phyloP scores from a whole-genome alignment of 768 basidiomycete genomes.

The Cubamyces sp. region DNA sequence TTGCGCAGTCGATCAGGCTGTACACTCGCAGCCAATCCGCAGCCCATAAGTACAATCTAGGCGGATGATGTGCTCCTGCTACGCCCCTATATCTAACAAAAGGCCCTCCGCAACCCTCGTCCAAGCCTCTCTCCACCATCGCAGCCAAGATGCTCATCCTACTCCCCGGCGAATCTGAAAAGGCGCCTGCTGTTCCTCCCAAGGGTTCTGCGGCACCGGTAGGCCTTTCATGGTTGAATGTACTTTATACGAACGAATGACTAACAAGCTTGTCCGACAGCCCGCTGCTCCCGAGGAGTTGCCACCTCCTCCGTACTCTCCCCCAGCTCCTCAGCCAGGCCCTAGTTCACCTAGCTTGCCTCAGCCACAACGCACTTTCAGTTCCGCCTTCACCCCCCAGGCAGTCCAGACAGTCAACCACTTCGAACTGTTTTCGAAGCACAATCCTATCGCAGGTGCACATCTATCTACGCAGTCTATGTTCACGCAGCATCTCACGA shows the following conservation, averaged over 20 bases:
- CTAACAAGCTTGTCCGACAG: not conserved
- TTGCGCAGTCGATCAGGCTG: too few relatives aligned
- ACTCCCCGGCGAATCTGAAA: not conserved
- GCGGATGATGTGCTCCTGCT: not conserved
- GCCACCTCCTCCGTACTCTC: conserved; percentile 19
- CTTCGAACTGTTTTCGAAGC: conserved; percentile 31
- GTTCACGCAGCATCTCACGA: not conserved
- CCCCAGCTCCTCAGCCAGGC: not conserved
- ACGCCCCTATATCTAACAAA: not conserved
- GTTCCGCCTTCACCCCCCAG: conserved; percentile 26
- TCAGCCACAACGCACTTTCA: not conserved
- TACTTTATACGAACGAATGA: not conserved
- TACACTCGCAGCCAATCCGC: too few relatives aligned
- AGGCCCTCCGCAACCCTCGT: not conserved
- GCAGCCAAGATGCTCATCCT: not conserved
- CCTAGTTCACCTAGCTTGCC: not conserved
- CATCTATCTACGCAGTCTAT: not conserved
- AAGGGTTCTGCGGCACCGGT: conserved; percentile 2
- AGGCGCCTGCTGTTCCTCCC: conserved; percentile 8
- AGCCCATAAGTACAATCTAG: not conserved
- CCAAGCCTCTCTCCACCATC: not conserved
- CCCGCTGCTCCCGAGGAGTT: not conserved
- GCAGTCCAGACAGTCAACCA: conserved; percentile 32
- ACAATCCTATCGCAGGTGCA: conserved; percentile 31
- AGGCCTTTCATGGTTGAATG: not conserved